A percentile compares a stretch with the other conserved stretches of the same genome.
phyloP scores from a whole-genome alignment of 2,329 filamentous ascomycete species.

The Sclerotinia minor region DNA sequence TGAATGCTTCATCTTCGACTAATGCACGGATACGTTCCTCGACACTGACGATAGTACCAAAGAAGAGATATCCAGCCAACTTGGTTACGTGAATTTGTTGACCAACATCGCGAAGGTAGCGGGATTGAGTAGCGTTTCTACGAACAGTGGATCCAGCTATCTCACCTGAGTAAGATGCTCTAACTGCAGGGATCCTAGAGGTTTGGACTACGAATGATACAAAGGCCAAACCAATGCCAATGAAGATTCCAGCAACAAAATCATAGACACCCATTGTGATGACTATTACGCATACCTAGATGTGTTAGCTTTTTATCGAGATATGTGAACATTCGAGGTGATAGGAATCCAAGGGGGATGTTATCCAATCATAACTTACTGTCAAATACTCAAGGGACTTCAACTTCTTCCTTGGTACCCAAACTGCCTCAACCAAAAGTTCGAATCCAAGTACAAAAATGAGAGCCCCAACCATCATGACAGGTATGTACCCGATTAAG shows the following conservation, averaged over 20 bases:
- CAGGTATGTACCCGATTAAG: constrained; percentile 89
- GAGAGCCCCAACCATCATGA: constrained; percentile 93
- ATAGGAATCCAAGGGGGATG: neutral
- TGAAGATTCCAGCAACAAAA: constrained; percentile 90
- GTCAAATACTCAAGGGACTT: constrained; percentile 87
- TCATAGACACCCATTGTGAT: constrained; percentile 96
- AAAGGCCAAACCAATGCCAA: constrained; percentile 90
- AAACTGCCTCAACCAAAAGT: constrained; percentile 82
- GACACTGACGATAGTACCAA: constrained; percentile 94
- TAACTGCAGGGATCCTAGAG: constrained; percentile 83
- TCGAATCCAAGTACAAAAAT: constrained; percentile 97
- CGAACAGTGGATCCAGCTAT: constrained; percentile 90
- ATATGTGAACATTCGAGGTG: neutral
- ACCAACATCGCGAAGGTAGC: constrained; percentile 82
- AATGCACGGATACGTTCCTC: constrained; percentile 83
- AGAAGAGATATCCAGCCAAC: constrained; percentile 93
- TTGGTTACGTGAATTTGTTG: constrained; percentile 90
- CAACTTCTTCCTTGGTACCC: constrained; percentile 84
- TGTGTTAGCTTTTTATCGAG: constrained; percentile 33
- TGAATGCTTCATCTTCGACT: constrained; percentile 80
- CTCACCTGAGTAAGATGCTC: constrained; percentile 85
- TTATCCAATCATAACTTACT: constrained; percentile 47
- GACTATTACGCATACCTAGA: constrained; percentile 77
- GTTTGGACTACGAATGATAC: constrained; percentile 89
- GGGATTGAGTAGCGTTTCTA: constrained; percentile 83